Base-by-base conservation (phyloP, 73 alveolate genomes). In the Uronychia setigera region DNA sequence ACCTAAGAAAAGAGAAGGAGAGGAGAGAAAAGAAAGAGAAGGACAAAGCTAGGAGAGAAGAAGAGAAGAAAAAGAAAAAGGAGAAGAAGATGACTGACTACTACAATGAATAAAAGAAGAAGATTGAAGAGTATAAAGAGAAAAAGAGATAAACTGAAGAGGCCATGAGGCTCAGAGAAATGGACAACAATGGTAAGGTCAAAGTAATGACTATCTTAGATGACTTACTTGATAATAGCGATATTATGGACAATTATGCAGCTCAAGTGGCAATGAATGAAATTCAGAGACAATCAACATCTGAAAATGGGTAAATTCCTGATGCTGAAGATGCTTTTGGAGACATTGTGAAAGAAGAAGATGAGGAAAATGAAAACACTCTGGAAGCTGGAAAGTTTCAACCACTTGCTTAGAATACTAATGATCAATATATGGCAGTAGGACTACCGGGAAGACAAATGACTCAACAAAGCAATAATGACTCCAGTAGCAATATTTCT, bases 11-110 rank as follows among this genome's bases (percentile, higher is more conserved):
- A 29, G 57, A 5, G n/a, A 81, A 81, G 77, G 83, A 81, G 28
- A 25, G 14, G n/a, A 80, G 60, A 1, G 32, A 67, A 26, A 67
- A 30, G 26, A 67, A 67, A 26, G 32, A 67, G 79, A 67, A 67
- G 79, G 67, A 46, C n/a, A 58, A 29, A 14, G 57, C 5, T 14
- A 81, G 35, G 77, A 80, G 60, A 28, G 32, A 58, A 28, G 83
- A 59, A 59, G 32, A 67, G 26, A 67, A 28, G 32, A 67, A 67
- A 5, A 67, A 67, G 79, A 67, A 67, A 30, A 46, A 67, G 26
- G 79, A 67, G 26, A 67, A 67, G 79, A 67, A 67, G 79, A 67
- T 5, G 26, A 9, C 1, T 5, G 32, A 26, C 14, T 67, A 67
- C 5, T 26, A 67, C 34, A 67, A 13, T 14, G 79, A 67, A 67